Percentiles rank a stretch among this genome's conserved stretches.
Conservation (phyloP, 345 rosid species). For the Dipteronia sinensis region DNA sequence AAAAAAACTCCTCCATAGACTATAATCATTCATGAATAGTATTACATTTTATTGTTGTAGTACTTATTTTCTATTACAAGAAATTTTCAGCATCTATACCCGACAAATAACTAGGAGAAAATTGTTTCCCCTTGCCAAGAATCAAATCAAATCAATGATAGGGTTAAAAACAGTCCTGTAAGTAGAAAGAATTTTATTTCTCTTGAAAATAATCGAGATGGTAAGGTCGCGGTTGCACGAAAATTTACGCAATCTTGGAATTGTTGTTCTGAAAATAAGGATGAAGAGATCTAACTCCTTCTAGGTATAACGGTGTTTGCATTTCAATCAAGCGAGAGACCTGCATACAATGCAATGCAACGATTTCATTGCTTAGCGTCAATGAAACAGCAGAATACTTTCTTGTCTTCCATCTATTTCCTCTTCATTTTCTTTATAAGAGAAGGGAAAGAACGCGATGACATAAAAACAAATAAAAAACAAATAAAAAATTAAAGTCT, state of each 20-base stretch:
- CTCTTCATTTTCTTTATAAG: neutral
- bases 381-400: neutral
- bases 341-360: slow-evolving; percentile 37
- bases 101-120: no score
- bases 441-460: neutral
- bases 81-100: no score
- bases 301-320: slow-evolving; percentile 82
- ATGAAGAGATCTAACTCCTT: slow-evolving; percentile 67
- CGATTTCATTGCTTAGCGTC: no score
- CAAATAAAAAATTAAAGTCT: no score
- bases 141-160: slow-evolving; percentile 8
- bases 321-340: slow-evolving; percentile 87
- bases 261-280: slow-evolving; percentile 62
- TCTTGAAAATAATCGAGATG: slow-evolving; percentile 13
- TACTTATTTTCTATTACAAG: neutral
- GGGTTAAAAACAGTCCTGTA: neutral
- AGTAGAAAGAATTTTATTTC: neutral
- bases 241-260: slow-evolving; percentile 19
- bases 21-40: neutral
- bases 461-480: neutral
- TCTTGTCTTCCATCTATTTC: neutral
- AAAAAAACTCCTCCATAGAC: no score
- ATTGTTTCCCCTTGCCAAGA: neutral
- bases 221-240: neutral
- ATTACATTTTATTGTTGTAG: slow-evolving; percentile 8